A percentile compares a stretch with the other conserved stretches of the same genome.
Evolutionary conservation across 768 basidiomycete species (phyloP).

Genomic region (Candolleomyces eurysporus): DNA sequence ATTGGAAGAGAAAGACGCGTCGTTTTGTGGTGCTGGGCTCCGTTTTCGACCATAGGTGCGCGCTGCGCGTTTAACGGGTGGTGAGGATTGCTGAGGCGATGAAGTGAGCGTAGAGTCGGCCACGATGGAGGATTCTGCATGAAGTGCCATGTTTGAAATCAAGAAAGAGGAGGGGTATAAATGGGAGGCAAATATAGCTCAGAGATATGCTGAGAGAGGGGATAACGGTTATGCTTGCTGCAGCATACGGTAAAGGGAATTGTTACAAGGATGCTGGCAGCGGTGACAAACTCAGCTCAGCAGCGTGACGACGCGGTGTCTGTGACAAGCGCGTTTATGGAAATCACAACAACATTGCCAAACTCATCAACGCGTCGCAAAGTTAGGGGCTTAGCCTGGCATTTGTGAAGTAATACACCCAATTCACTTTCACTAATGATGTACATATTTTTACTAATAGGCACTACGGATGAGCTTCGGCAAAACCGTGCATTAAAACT

Average conservation of each 20-base stretch:
- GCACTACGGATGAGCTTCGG: no score
- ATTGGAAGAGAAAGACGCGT: constrained; percentile 20
- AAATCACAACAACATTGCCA: constrained; percentile 14
- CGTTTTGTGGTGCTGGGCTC: constrained; percentile 9
- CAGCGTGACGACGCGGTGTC: not conserved
- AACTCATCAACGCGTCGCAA: constrained; percentile 16
- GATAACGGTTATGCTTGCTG: not conserved
- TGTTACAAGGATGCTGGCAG: not conserved
- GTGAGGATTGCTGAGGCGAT: constrained; percentile 23
- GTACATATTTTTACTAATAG: no score
- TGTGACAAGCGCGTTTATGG: constrained; percentile 26
- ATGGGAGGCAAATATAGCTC: not conserved
- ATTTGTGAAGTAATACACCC: not conserved
- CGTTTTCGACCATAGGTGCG: constrained; percentile 43
- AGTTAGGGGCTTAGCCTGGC: constrained; percentile 7
- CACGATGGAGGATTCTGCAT: constrained; percentile 32
- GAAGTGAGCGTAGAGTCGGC: constrained; percentile 37
- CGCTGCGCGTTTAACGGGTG: constrained; percentile 34
- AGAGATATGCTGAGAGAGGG: not conserved
- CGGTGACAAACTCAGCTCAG: not conserved
- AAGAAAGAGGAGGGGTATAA: not conserved
- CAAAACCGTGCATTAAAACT: not conserved
- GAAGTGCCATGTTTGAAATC: constrained; percentile 28
- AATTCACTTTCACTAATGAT: no score
- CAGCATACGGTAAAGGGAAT: no score